Evolutionary conservation across 495 filamentous ascomycete genomes (phyloP).

Genomic region (Hypomontagnella monticulosa): DNA sequence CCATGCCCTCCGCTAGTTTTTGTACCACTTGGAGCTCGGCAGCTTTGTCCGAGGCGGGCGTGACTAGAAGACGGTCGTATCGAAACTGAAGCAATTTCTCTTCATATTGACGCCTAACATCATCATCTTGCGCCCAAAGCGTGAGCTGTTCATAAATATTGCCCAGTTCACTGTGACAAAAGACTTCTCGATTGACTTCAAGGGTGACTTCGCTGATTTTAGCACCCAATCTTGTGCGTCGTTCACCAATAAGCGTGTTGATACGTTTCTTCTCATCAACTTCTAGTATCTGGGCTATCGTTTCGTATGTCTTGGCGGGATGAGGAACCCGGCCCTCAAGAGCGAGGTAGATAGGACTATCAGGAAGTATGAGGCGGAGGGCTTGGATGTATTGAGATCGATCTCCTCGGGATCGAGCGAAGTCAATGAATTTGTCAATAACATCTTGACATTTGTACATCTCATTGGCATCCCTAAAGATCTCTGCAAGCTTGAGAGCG

Average conservation of each 20-base stretch:
- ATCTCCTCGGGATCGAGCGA: constrained; percentile 75
- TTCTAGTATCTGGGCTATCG: constrained; percentile 86
- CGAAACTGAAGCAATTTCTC: constrained; percentile 87
- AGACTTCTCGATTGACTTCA: constrained; percentile 88
- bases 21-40: constrained; percentile 74
- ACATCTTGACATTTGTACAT: constrained; percentile 77
- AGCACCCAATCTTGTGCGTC: constrained; percentile 87
- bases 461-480: constrained; percentile 74
- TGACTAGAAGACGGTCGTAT: constrained; percentile 76
- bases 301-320: constrained; percentile 82
- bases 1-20: constrained; percentile 85
- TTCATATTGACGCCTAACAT: constrained; percentile 82
- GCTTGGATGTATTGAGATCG: constrained; percentile 76
- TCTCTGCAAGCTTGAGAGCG: constrained; percentile 73
- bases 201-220: constrained; percentile 80
- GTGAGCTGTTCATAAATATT: constrained; percentile 81
- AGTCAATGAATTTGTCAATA: constrained; percentile 80
- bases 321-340: constrained; percentile 87
- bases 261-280: constrained; percentile 88
- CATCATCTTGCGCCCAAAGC: constrained; percentile 90
- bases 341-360: constrained; percentile 76
- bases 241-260: constrained; percentile 88
- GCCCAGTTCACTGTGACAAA: constrained; percentile 74
- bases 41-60: constrained; percentile 70
- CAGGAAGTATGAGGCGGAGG: constrained; percentile 78